A percentile compares a stretch with the other conserved stretches of the same genome.
These are phyloP conservation scores for Fusarium sp. DNA, from an alignment of 2,329 filamentous ascomycete species.

Conservation along the genomic window DNA sequence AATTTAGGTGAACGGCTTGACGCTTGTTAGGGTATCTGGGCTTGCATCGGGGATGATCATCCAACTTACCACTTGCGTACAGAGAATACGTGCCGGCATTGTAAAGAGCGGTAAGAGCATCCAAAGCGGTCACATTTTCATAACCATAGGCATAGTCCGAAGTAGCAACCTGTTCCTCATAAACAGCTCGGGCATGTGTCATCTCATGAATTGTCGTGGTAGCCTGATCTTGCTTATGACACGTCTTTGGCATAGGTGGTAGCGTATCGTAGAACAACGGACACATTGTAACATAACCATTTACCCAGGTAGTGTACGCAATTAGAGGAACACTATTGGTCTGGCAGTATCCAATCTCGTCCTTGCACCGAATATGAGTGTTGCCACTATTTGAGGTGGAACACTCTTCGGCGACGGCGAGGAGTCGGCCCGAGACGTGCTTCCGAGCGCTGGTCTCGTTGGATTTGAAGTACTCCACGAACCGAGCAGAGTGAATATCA, in stretches of 20 bases:
- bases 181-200: slow-evolving; percentile 38
- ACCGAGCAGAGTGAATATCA: slow-evolving; percentile 20
- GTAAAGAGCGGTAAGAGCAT: slow-evolving; percentile 25
- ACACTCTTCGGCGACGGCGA: slow-evolving; percentile 38
- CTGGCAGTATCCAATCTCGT: slow-evolving; percentile 29
- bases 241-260: slow-evolving; percentile 23
- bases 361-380: slow-evolving; percentile 18
- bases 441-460: slow-evolving; percentile 34
- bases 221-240: slow-evolving; percentile 44
- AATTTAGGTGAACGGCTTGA: slow-evolving; percentile 24
- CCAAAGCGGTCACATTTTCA: slow-evolving; percentile 39
- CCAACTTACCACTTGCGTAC: slow-evolving; percentile 36
- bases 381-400: slow-evolving; percentile 16
- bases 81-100: slow-evolving; percentile 39
- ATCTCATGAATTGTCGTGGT: slow-evolving; percentile 40
- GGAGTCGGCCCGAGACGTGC: slow-evolving; percentile 32
- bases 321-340: slow-evolving; percentile 22
- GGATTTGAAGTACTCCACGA: slow-evolving; percentile 43
- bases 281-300: slow-evolving; percentile 36
- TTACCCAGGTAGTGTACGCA: slow-evolving; percentile 42
- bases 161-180: slow-evolving; percentile 29
- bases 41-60: too few species aligned
- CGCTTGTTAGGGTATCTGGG: background rate
- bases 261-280: slow-evolving; percentile 33
- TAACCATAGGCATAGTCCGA: slow-evolving; percentile 40